These are phyloP conservation scores for Neolentinus lepideus DNA, from an alignment of 1,284 basidiomycete species.

Conservation along the genomic window DNA sequence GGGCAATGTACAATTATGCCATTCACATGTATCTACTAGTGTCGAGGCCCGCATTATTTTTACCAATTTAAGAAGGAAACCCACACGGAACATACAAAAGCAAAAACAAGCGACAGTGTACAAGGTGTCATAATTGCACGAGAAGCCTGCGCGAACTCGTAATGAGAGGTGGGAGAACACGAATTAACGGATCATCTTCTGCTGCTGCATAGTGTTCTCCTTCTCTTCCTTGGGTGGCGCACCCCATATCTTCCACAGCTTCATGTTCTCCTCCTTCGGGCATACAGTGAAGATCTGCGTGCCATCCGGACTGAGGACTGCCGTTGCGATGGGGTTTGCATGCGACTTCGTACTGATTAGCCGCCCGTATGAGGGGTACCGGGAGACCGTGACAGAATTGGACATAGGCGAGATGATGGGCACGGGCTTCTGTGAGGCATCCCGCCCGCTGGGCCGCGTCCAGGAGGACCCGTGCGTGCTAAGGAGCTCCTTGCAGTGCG, in stretches of 20 bases:
- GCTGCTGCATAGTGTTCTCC: slow-evolving; percentile 2
- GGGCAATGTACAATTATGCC: too few relatives aligned
- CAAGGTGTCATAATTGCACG: too few relatives aligned
- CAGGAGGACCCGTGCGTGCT: slow-evolving; percentile 53
- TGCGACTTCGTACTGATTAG: slow-evolving; percentile 27
- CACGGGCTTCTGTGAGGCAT: background rate
- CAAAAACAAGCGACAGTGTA: too few relatives aligned
- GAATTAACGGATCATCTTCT: too few relatives aligned
- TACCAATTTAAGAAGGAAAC: too few relatives aligned
- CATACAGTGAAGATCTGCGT: slow-evolving; percentile 31
- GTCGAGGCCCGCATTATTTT: too few relatives aligned
- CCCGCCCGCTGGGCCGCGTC: slow-evolving; percentile 10
- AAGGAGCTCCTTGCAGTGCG: slow-evolving; percentile 58
- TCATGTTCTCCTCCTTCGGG: slow-evolving; percentile 32
- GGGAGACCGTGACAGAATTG: slow-evolving; percentile 40
- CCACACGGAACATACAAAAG: too few relatives aligned
- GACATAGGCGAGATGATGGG: slow-evolving; percentile 28
- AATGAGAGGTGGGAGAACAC: too few relatives aligned
- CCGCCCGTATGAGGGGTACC: slow-evolving; percentile 29
- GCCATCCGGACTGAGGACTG: slow-evolving; percentile 27
- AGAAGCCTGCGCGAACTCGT: too few relatives aligned
- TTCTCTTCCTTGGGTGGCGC: slow-evolving; percentile 16
- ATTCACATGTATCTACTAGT: too few relatives aligned
- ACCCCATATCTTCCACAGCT: slow-evolving; percentile 34
- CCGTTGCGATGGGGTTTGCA: slow-evolving; percentile 25